A percentile compares a stretch with the other conserved stretches of the same genome.
These are phyloP conservation scores for Leucogyrophana mollusca DNA, from an alignment of 768 basidiomycete genomes.

Conservation along the genomic window DNA sequence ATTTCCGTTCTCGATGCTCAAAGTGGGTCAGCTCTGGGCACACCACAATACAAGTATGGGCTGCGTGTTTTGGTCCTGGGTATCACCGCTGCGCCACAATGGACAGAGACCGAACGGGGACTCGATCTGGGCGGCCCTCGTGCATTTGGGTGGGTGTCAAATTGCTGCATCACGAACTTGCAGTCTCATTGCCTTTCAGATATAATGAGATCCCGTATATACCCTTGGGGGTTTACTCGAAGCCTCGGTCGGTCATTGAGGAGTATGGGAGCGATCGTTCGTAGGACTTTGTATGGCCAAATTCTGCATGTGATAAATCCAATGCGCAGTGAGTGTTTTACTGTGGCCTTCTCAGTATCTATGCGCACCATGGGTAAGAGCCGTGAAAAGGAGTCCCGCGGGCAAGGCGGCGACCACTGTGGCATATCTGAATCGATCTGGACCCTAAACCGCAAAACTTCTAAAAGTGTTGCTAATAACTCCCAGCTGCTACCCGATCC, in stretches of 20 bases:
- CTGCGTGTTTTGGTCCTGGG: conserved; percentile 54
- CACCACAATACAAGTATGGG: conserved; percentile 62
- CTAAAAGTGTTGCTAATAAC: no score
- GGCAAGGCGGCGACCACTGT: no score
- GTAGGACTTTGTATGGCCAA: no score
- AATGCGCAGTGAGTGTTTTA: no score
- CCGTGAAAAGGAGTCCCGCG: no score
- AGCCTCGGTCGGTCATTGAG: conserved; percentile 47
- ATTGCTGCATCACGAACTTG: conserved; percentile 8
- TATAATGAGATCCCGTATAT: conserved; percentile 32
- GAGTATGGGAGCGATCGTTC: conserved; percentile 27
- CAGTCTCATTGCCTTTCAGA: conserved; percentile 7
- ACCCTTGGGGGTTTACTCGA: conserved; percentile 39
- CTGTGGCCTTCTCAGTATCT: no score
- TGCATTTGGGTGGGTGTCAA: conserved; percentile 47
- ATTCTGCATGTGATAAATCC: no score
- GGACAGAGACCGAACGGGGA: conserved; percentile 50
- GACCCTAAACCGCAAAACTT: no score
- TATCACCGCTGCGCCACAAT: conserved; percentile 49
- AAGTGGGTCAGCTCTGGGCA: conserved; percentile 59
- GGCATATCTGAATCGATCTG: no score
- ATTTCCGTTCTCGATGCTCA: conserved; percentile 64
- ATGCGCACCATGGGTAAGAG: no score
- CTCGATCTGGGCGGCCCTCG: conserved; percentile 49
- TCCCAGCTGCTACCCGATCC: no score